These are phyloP conservation scores for Gnomoniopsis sp. DNA, from an alignment of 2,329 filamentous ascomycete genomes.

Conservation along the genomic window DNA sequence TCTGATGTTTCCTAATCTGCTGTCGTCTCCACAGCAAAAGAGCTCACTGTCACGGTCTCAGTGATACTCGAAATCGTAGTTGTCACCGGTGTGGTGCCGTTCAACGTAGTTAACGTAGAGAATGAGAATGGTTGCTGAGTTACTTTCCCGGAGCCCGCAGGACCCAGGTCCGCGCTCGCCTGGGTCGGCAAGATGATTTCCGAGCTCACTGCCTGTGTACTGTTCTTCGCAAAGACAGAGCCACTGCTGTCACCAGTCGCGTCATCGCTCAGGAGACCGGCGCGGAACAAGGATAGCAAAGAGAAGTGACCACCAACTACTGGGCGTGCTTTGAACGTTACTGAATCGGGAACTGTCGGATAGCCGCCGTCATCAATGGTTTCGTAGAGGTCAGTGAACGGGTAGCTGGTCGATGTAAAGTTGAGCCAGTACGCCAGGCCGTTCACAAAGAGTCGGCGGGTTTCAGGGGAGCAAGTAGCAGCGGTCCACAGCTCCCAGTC, in stretches of 20 bases:
- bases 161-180: background rate
- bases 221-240: background rate
- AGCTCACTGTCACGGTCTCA: background rate
- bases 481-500: slow-evolving; percentile 75
- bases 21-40: background rate
- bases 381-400: slow-evolving; percentile 66
- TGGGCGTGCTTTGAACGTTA: slow-evolving; percentile 65
- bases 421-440: slow-evolving; percentile 67
- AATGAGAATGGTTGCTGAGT: slow-evolving; percentile 1
- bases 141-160: background rate
- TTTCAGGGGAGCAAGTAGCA: slow-evolving; percentile 55
- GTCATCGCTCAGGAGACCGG: background rate
- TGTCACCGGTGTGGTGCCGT: background rate
- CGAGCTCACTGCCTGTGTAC: background rate
- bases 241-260: background rate
- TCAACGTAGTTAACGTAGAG: background rate
- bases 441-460: slow-evolving; percentile 59
- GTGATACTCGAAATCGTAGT: background rate
- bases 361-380: slow-evolving; percentile 57
- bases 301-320: slow-evolving; percentile 72
- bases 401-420: slow-evolving; percentile 59
- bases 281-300: slow-evolving; percentile 51
- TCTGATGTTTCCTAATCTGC: background rate
- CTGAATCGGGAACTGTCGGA: slow-evolving; percentile 47
- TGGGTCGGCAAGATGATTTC: slow-evolving; percentile 3